Evolutionary conservation across 345 rosid species (phyloP), one percentile per base, ranked within the genome.

Genomic region (Eucalyptus tenuipes): DNA sequence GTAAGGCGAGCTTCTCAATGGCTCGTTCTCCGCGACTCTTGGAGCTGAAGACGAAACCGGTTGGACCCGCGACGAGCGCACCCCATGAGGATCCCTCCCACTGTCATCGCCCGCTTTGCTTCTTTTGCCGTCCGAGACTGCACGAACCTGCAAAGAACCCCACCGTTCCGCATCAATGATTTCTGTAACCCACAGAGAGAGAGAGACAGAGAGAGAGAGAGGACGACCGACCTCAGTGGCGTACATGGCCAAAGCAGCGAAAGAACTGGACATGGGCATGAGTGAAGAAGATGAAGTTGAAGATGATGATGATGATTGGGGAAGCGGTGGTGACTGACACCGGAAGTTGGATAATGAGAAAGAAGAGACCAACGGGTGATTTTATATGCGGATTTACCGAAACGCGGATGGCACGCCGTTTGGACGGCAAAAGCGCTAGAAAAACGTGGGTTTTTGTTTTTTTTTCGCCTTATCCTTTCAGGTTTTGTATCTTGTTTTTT

Each of bases 351-450:
- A 61, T 6, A 61, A 61, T 12, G 15, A 61, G 68, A 29, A 29
- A 6, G 68, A 61, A 61, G 68, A 61, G 20, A 14, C 13, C 29
- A 0, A 0, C 22, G 18, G 40, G 6, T n/a, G 17, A 0, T 64
- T 29, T 64, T 66, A n/a, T 66, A 66, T 31, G 31, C n/a, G 68
- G 68, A 61, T 61, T 59, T 29, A 29, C 31, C 68, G 14, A 29
- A 29, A 61, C 33, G 15, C 68, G 16, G 68, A 61, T 13, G 68
- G 33, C 68, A 66, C 79, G 40, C 40, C 3, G 79, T 14, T 40
- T 31, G 79, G 79, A n/a, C 79, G 40, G 79, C 79, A n/a, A 66
- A 66, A 7, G 0, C 0, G 79, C 79, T 16, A 66, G 22, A n/a
- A 31, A 66, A 66, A 66, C 79, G 79, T 66, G 79, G 79, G 79